Evolutionary conservation across 1,139 yeast genomes (phyloP), one percentile per base, ranked within the genome.

Genomic region (Entelexis sorbosivorans): DNA sequence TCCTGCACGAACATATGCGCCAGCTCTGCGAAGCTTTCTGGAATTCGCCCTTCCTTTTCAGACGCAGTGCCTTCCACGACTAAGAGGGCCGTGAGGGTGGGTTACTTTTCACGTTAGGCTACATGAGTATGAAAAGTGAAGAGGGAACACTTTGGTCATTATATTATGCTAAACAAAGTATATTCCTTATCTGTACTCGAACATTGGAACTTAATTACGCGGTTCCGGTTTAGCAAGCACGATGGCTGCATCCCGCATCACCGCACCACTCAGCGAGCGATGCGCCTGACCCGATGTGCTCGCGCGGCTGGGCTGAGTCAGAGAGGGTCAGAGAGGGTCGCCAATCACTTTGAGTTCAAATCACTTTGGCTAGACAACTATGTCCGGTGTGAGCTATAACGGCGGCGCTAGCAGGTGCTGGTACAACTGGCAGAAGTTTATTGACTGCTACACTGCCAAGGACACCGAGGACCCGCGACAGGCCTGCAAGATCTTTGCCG

Each of bases 391-490:
- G 17, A 52, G 60, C 51, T 64, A 69, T 57, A 66, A 64, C 50
- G 76, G 77, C 35, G 77, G 76, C 24, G 64, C 69, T 50, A 68
- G 75, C 60, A 69, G 77, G 56, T 74, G 78, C 64, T 74, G 71
- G 59, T 66, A 70, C 49, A 69, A 69, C 62, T 70, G 72, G 72
- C 75, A 71, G 58, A 66, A 67, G 54, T 72, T 71, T 58, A 64
- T 72, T 57, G 74, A 72, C 57, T 73, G 77, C 63, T 69, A 68
- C 63, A 68, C 75, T 20, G 67, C 71, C 44, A 66, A 65, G 45
- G 62, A 64, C 32, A 70, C 73, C 5, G 50, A 66, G 67, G 58
- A 58, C 33, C 54, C 56, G 29, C 36, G 43, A 22, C 58, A 58
- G 45, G 60, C 69, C 53, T 74, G 77, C 63, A 62, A 61, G 43